These are phyloP conservation scores for Pterocarpus santalinus DNA, from an alignment of 306 rosid species.

Conservation along the genomic window DNA sequence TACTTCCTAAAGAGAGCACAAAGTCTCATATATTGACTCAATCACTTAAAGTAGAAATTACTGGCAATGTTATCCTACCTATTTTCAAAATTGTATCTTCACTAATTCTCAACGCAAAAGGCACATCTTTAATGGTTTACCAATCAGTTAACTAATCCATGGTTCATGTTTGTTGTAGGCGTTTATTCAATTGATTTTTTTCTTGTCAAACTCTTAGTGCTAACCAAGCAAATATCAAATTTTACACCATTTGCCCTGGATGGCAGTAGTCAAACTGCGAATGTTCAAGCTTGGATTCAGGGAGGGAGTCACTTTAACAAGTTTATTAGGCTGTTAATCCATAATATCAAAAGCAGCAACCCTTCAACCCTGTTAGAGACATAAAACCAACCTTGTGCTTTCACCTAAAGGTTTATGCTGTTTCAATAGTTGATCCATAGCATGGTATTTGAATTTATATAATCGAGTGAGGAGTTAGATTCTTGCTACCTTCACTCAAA, in stretches of 20 bases:
- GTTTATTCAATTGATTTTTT: constrained; percentile 23
- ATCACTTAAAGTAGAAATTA: background rate
- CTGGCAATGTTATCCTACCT: background rate
- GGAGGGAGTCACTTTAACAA: constrained; percentile 34
- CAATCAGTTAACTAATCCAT: background rate
- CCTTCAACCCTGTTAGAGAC: background rate
- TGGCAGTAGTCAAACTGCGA: background rate
- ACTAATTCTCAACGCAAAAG: constrained; percentile 35
- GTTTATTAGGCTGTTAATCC: background rate
- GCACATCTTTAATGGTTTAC: constrained; percentile 4
- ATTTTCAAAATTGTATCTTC: constrained; percentile 17
- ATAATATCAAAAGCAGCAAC: constrained; percentile 35
- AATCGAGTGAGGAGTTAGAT: background rate
- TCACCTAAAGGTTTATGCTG: constrained; percentile 12
- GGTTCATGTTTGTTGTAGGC: constrained; percentile 16
- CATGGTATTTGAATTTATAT: background rate
- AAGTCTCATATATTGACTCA: constrained; percentile 23
- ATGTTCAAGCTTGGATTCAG: constrained; percentile 5
- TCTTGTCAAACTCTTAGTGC: constrained; percentile 1
- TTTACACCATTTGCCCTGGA: background rate
- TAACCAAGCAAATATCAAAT: background rate
- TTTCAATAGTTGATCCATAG: background rate
- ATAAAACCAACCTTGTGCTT: constrained; percentile 19
- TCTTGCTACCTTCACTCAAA: background rate
- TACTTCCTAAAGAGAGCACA: background rate